Conservation (phyloP, 805 yeast species). For the Yueomyces sinensis region DNA sequence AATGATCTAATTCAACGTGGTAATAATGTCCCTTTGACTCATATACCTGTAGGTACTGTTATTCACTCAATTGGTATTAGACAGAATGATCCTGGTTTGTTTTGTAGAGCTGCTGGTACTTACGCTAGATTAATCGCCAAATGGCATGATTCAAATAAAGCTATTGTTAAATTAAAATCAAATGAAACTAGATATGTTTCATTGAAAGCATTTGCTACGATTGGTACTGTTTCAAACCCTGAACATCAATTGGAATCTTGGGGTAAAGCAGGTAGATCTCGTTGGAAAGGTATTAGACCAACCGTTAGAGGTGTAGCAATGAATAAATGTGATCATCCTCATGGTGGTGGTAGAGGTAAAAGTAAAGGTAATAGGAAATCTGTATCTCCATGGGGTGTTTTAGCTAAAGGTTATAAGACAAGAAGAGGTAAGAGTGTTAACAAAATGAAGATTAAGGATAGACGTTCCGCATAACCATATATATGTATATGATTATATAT, state of each 20-base stretch:
- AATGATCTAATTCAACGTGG: constrained; percentile 49
- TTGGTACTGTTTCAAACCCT: constrained; percentile 85
- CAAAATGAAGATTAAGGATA: constrained; percentile 75
- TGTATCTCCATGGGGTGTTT: constrained; percentile 91
- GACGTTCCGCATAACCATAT: too few relatives aligned
- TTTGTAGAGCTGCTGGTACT: constrained; percentile 91
- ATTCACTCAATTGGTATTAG: constrained; percentile 78
- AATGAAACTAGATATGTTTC: constrained; percentile 92
- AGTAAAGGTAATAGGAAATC: constrained; percentile 91
- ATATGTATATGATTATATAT: too few relatives aligned
- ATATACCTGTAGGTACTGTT: constrained; percentile 92
- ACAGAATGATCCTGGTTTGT: constrained; percentile 65
- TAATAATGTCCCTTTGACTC: constrained; percentile 79
- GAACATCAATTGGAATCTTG: constrained; percentile 80
- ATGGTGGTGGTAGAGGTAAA: constrained; percentile 99
- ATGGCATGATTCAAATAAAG: constrained; percentile 53
- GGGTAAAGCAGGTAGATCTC: constrained; percentile 95
- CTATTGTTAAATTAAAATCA: constrained; percentile 68
- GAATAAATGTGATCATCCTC: constrained; percentile 97
- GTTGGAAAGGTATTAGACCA: constrained; percentile 90
- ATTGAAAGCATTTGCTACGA: constrained; percentile 79
- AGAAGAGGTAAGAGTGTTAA: constrained; percentile 82
- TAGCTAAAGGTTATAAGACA: constrained; percentile 88
- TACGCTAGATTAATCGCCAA: constrained; percentile 81
- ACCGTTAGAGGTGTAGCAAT: constrained; percentile 95